Evolutionary conservation across 805 yeast genomes (phyloP).

Genomic region (Sugiyamaella mastotermitis): DNA sequence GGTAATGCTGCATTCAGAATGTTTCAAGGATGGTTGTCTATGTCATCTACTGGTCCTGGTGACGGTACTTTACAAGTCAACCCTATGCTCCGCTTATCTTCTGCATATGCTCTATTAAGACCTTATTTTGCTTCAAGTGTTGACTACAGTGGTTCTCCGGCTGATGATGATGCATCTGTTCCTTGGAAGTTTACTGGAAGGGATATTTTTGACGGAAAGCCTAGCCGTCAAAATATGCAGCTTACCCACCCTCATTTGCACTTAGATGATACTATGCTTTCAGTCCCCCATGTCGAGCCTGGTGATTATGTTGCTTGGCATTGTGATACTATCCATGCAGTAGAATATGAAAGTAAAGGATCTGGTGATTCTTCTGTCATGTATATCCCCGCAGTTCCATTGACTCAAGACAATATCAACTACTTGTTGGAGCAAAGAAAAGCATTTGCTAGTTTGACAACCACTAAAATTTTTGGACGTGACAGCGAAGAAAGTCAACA

Average conservation of each 20-base stretch:
- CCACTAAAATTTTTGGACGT: slow-evolving; percentile 24
- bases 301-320: slow-evolving; percentile 45
- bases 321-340: slow-evolving; percentile 38
- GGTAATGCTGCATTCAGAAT: slow-evolving; percentile 36
- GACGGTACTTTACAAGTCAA: slow-evolving; percentile 38
- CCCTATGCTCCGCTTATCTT: slow-evolving; percentile 33
- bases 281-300: slow-evolving; percentile 35
- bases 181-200: slow-evolving; percentile 31
- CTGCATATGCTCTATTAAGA: slow-evolving; percentile 36
- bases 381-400: slow-evolving; percentile 35
- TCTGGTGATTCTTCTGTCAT: slow-evolving; percentile 34
- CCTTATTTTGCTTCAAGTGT: slow-evolving; percentile 33
- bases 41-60: slow-evolving; percentile 32
- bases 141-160: slow-evolving; percentile 17
- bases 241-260: slow-evolving; percentile 34
- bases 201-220: slow-evolving; percentile 31
- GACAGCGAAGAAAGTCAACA: slow-evolving; percentile 9
- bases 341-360: slow-evolving; percentile 35
- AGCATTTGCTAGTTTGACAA: slow-evolving; percentile 14
- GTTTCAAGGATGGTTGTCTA: slow-evolving; percentile 42
- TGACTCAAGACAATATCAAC: slow-evolving; percentile 20
- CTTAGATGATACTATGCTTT: slow-evolving; percentile 29
- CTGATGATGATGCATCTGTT: slow-evolving; percentile 4
- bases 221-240: slow-evolving; percentile 28
- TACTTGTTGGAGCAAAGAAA: slow-evolving; percentile 20